A percentile compares a stretch with the other conserved stretches of the same genome.
These are phyloP conservation scores for Cucurbita ficifolia DNA, from an alignment of 306 rosid genomes.

Conservation along the genomic window DNA sequence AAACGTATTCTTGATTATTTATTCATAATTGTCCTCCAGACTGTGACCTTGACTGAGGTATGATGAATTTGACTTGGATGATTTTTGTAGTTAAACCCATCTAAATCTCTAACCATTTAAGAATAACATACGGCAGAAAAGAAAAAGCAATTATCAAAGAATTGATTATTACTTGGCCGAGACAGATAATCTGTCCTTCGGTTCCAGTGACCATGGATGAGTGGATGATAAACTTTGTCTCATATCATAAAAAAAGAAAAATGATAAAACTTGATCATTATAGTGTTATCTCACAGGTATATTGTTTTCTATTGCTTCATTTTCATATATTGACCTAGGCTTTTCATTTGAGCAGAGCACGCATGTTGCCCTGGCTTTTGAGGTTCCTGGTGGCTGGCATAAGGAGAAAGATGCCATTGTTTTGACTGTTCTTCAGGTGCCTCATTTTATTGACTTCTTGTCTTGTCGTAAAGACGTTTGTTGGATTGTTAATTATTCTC, in stretches of 20 bases:
- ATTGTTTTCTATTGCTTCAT: not conserved
- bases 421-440: conserved; percentile 88
- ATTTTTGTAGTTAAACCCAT: not conserved
- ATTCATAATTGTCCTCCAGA: not conserved
- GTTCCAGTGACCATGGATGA: not conserved
- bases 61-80: not conserved
- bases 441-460: conserved; percentile 1
- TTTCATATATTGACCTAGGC: conserved; percentile 2
- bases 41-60: not conserved
- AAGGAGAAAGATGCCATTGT: conserved; percentile 72
- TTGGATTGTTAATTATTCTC: not conserved
- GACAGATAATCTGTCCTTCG: not conserved
- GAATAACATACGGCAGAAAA: not conserved
- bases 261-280: not conserved
- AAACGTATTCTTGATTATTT: not conserved
- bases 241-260: not conserved
- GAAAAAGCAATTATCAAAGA: not conserved
- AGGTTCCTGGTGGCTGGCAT: conserved; percentile 96
- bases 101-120: not conserved
- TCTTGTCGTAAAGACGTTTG: not conserved
- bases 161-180: not conserved
- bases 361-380: conserved; percentile 94
- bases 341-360: conserved; percentile 36
- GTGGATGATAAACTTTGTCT: not conserved
- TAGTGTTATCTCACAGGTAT: not conserved